These are phyloP conservation scores for Colletotrichum gloeosporioides DNA, from an alignment of 2,329 filamentous ascomycete genomes.

Conservation along the genomic window DNA sequence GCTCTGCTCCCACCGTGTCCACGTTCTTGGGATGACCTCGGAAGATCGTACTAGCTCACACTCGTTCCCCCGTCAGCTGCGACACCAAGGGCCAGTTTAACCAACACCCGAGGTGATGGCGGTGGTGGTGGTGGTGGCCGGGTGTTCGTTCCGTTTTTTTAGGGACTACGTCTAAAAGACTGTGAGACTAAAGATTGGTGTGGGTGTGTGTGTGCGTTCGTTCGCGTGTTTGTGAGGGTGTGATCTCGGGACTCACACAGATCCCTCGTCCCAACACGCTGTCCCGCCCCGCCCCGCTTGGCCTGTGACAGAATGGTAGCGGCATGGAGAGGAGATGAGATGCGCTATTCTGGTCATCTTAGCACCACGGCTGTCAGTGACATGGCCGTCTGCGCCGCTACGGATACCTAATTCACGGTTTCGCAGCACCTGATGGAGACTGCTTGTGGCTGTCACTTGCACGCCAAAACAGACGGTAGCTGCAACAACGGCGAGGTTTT, in stretches of 20 bases:
- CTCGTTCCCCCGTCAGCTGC: slow-evolving; percentile 9
- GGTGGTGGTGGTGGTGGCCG: neutral
- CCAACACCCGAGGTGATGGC: neutral
- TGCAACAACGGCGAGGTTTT: neutral
- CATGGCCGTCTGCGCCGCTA: neutral
- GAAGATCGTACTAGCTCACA: neutral
- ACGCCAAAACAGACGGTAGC: neutral
- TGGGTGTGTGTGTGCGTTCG: neutral
- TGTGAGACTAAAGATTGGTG: neutral
- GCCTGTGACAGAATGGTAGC: slow-evolving; percentile 6
- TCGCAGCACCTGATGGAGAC: neutral
- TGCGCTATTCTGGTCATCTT: slow-evolving; percentile 16
- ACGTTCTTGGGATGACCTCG: neutral
- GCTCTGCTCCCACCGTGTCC: neutral
- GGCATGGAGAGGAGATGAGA: slow-evolving; percentile 7
- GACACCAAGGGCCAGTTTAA: neutral
- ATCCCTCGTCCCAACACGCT: slow-evolving; percentile 7
- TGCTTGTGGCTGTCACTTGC: neutral
- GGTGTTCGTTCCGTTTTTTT: neutral
- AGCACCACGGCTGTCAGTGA: slow-evolving; percentile 1
- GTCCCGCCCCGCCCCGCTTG: slow-evolving; percentile 11
- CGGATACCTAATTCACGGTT: neutral
- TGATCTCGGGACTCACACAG: slow-evolving; percentile 3
- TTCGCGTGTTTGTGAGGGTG: neutral
- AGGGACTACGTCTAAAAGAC: neutral